Evolutionary conservation across 768 basidiomycete genomes (phyloP).

Genomic region (Pleurotus sapidus): DNA sequence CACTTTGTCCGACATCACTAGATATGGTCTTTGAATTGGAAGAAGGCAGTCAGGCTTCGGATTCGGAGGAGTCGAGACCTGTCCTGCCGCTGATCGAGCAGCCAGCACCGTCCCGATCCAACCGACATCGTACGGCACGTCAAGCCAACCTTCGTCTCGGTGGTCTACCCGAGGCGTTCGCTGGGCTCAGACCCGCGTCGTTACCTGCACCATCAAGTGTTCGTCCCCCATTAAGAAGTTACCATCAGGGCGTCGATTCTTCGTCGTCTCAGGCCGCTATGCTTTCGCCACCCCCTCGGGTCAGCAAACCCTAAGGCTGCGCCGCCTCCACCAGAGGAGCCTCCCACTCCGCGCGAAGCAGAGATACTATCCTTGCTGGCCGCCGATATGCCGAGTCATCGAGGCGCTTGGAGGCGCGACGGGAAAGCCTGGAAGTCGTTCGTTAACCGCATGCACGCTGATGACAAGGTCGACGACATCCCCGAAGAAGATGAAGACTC

Average conservation of each 20-base stretch:
- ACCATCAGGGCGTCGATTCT: constrained; percentile 31
- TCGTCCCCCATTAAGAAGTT: constrained; percentile 36
- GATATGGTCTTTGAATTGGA: constrained; percentile 75
- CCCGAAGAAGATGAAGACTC: constrained; percentile 26
- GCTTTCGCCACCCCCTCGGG: constrained; percentile 25
- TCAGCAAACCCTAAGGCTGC: constrained; percentile 10
- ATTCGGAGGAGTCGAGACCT: constrained; percentile 27
- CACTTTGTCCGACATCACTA: constrained; percentile 18
- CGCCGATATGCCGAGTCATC: constrained; percentile 67
- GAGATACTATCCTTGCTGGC: constrained; percentile 64
- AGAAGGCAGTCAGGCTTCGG: constrained; percentile 29
- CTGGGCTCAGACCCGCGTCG: constrained; percentile 61
- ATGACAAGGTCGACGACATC: constrained; percentile 22
- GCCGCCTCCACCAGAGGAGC: neutral
- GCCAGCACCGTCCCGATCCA: constrained; percentile 28
- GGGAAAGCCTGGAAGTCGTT: constrained; percentile 66
- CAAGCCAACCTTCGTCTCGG: constrained; percentile 24
- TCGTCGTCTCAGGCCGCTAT: constrained; percentile 6
- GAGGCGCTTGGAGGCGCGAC: constrained; percentile 64
- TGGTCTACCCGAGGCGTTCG: constrained; percentile 54
- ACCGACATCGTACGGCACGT: constrained; percentile 25
- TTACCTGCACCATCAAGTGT: constrained; percentile 66
- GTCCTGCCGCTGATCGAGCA: constrained; percentile 42
- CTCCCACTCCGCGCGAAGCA: constrained; percentile 31
- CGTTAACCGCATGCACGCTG: constrained; percentile 33